Base-by-base conservation (phyloP, 2,329 filamentous ascomycete genomes). In the Chaetomiaceae sp. region DNA sequence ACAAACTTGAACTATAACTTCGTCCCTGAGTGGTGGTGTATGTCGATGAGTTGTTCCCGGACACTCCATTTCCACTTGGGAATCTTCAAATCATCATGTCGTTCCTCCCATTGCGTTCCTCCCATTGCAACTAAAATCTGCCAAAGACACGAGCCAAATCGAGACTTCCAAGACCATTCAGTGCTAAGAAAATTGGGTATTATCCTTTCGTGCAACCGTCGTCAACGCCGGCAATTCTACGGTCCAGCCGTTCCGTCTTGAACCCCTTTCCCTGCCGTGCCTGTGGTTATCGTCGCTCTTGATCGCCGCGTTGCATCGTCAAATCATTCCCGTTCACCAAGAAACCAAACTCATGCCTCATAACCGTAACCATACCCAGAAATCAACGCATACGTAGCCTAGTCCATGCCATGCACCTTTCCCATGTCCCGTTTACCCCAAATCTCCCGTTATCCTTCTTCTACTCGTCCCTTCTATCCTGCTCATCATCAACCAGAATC, bases 401-500 rank as follows among this genome's bases (percentile, higher is more conserved):
- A 31, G 9, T 37, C 45, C 36, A 42, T 22, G 47, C 47, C 25
- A 44, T 51, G 38, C 47, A 44, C 39, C 47, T 7, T 25, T 12
- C 38, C 31, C 12, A 4, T 23, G 4, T 19, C 44, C 6, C 17
- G 3, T 11, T 33, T 39, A 38, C 11, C 23, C 23, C 34, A 29
- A 15, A 22, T 12, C 23, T 14, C 19, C 19, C 31, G 8, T 25
- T 36, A 3, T 20, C 25, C 42, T 7, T 38, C 19, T 9, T 14
- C n/a, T 55, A 61, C 43, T 65, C 60, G 34, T 76, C 72, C 63
- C 77, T 72, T 47, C 75, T 73, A 58, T 75, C 72, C 56, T 67
- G 62, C 55, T 71, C 72, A 51, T 73, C 77, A 53, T 85, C 80
- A 36, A 85, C 74, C 51, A 90, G 69, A 52, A 91, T 87, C 37